These are phyloP conservation scores for Lentinula lateritia DNA, from an alignment of 768 basidiomycete genomes.

Conservation along the genomic window DNA sequence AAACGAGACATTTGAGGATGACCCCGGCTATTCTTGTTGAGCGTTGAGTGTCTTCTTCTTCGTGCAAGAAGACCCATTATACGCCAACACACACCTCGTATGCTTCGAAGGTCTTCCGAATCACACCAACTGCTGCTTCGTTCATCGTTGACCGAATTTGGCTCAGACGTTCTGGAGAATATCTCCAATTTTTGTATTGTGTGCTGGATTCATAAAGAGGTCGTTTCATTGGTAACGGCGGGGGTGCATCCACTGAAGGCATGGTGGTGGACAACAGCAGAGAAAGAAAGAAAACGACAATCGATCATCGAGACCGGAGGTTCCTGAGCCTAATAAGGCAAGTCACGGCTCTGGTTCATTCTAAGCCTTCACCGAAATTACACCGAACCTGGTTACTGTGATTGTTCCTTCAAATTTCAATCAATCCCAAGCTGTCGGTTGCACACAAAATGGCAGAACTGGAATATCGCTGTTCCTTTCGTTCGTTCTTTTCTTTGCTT, in stretches of 20 bases:
- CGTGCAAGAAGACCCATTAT: too few species aligned
- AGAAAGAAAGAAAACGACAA: neutral
- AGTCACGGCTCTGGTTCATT: neutral
- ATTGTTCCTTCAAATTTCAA: neutral
- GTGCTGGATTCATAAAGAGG: conserved; percentile 75
- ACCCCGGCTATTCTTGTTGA: conserved; percentile 50
- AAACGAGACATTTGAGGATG: conserved; percentile 69
- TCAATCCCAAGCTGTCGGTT: neutral
- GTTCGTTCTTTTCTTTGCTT: neutral
- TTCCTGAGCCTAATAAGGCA: neutral
- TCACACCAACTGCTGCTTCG: conserved; percentile 66
- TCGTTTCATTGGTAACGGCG: conserved; percentile 17
- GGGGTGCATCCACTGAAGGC: neutral
- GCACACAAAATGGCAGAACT: neutral
- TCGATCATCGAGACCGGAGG: neutral
- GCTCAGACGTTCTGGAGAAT: conserved; percentile 61
- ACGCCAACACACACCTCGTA: conserved; percentile 57
- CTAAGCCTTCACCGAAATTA: neutral
- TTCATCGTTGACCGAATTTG: conserved; percentile 66
- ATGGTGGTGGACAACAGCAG: neutral
- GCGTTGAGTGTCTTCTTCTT: neutral
- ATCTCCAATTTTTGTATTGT: conserved; percentile 87
- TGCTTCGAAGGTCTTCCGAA: conserved; percentile 70
- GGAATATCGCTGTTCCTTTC: neutral
- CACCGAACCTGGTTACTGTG: neutral